phyloP scores from a whole-genome alignment of 2,329 filamentous ascomycete genomes.

The Colletotrichum sp. region DNA sequence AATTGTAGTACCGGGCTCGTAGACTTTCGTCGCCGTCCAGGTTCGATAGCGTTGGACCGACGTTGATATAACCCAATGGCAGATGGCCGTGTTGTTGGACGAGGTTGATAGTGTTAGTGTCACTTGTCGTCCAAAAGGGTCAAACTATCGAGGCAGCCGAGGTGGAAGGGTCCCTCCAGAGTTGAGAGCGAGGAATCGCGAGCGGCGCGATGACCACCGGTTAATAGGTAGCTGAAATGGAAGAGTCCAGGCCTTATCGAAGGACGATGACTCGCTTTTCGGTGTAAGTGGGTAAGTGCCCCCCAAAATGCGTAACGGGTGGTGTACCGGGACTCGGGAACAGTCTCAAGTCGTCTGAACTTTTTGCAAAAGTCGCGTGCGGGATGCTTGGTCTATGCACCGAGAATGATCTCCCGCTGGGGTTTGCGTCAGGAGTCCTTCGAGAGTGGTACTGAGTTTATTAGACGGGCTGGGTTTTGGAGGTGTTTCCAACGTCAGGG shows the following conservation, averaged over 20 bases:
- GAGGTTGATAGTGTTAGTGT: not conserved
- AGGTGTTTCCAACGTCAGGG: not conserved
- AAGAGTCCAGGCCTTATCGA: not conserved
- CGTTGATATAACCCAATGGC: not conserved
- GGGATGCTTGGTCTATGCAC: not conserved
- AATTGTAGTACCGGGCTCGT: not conserved
- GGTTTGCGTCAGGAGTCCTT: constrained; percentile 14
- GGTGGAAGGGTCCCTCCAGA: not conserved
- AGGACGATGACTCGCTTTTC: not conserved
- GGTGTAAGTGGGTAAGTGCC: not conserved
- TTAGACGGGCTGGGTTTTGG: not conserved
- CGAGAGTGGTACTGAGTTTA: constrained; percentile 2
- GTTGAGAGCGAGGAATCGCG: not conserved
- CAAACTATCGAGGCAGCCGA: not conserved
- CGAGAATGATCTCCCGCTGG: constrained; percentile 17
- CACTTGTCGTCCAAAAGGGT: not conserved
- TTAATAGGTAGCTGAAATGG: not conserved
- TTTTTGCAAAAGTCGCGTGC: not conserved
- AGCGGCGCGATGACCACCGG: not conserved
- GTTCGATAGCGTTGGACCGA: not conserved
- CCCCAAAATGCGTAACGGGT: constrained; percentile 6
- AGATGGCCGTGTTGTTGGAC: not conserved
- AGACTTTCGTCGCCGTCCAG: not conserved
- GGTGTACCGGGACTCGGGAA: constrained; percentile 13
- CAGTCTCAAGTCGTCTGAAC: constrained; percentile 22